Conservation (phyloP, 805 yeast species). For the Pichia scutulata region DNA sequence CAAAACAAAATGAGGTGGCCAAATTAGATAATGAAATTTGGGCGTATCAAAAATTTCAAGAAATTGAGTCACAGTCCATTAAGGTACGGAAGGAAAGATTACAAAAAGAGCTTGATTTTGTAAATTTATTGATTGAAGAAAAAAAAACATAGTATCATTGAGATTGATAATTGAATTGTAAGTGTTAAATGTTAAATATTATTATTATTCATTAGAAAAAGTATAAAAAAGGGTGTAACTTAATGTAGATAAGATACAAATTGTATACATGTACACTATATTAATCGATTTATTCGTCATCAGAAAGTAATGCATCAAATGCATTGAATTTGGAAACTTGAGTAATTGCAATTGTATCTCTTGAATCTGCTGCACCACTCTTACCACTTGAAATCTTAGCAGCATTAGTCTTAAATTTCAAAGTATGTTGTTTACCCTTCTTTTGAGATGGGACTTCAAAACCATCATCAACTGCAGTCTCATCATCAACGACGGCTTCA, state of each 20-base stretch:
- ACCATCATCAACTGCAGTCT: conserved; percentile 26
- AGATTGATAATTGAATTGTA: background rate
- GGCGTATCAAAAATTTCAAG: conserved; percentile 1
- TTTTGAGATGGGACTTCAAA: conserved; percentile 33
- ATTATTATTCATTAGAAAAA: background rate
- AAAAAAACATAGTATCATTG: background rate
- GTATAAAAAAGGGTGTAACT: background rate
- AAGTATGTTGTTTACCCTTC: conserved; percentile 37
- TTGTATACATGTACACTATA: background rate
- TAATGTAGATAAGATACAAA: background rate
- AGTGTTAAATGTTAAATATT: background rate
- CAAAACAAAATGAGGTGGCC: background rate
- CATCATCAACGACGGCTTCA: conserved; percentile 40
- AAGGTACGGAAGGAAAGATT: background rate
- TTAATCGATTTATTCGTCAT: conserved; percentile 37
- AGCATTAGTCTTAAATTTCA: conserved; percentile 62
- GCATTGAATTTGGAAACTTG: conserved; percentile 67
- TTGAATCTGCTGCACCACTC: conserved; percentile 52
- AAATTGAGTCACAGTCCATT: conserved; percentile 4
- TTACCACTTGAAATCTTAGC: conserved; percentile 68
- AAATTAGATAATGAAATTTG: conserved; percentile 1
- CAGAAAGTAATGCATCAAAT: conserved; percentile 65
- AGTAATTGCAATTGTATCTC: conserved; percentile 63
- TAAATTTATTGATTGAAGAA: background rate
- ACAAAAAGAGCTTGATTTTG: conserved; percentile 8